These are phyloP conservation scores for Cladosporium oxysporum DNA, from an alignment of 2,329 filamentous ascomycete species.

Conservation along the genomic window DNA sequence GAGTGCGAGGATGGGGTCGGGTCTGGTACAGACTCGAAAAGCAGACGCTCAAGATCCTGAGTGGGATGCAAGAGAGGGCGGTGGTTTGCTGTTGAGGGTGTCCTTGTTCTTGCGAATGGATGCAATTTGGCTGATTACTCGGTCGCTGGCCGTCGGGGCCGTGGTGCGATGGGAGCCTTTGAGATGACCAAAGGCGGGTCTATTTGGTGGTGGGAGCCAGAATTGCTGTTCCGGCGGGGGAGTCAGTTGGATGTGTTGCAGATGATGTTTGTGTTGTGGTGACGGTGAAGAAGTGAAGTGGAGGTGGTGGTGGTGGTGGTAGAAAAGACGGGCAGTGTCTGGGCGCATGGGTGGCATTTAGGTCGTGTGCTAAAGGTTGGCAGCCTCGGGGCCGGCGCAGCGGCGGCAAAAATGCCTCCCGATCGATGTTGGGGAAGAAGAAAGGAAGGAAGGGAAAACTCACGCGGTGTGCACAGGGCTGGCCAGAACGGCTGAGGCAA, in stretches of 20 bases:
- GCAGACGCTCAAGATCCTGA: conserved; percentile 43
- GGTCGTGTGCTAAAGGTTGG: conserved; percentile 14
- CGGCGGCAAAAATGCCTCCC: conserved; percentile 12
- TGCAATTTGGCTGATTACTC: conserved; percentile 50
- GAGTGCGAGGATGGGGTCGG: conserved; percentile 58
- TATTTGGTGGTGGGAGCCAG: conserved; percentile 20
- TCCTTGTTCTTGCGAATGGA: conserved; percentile 37
- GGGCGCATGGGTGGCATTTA: conserved; percentile 1
- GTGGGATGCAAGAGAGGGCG: conserved; percentile 36
- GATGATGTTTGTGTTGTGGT: background rate
- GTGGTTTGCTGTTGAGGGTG: conserved; percentile 53
- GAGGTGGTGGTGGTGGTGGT: background rate
- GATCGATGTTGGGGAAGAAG: background rate
- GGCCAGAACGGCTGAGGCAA: conserved; percentile 1
- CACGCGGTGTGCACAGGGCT: background rate
- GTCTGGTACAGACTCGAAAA: conserved; percentile 47
- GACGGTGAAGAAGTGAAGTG: background rate
- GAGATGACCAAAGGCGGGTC: conserved; percentile 39
- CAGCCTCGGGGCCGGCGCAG: background rate
- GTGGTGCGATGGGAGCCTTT: conserved; percentile 47
- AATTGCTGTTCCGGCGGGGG: conserved; percentile 4
- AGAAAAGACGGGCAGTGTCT: background rate
- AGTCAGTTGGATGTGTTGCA: background rate
- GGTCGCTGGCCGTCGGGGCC: conserved; percentile 45
- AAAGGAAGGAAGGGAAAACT: background rate